Percentiles rank a stretch among this genome's conserved stretches.
phyloP scores from a whole-genome alignment of 108 stramenopile species.

The Pseudonitzschia pungens region DNA sequence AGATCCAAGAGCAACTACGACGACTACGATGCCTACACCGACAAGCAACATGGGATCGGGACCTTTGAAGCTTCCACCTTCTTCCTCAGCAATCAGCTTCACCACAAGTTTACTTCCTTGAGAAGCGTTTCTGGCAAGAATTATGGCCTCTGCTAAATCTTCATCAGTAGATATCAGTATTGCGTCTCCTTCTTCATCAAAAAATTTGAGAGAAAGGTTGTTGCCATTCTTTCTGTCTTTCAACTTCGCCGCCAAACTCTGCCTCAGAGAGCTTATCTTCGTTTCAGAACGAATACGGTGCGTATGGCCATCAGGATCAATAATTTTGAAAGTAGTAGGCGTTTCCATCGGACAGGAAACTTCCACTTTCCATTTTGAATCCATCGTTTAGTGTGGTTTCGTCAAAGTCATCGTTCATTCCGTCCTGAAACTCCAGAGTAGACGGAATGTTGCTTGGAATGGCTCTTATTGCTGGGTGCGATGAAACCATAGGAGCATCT shows the following conservation, averaged over 20 bases:
- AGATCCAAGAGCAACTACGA: constrained; percentile 23
- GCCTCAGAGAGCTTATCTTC: constrained; percentile 48
- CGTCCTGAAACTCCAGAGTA: constrained; percentile 67
- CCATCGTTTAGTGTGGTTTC: constrained; percentile 36
- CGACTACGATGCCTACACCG: constrained; percentile 33
- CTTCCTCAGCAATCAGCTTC: constrained; percentile 50
- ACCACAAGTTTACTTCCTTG: constrained; percentile 52
- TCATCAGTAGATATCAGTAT: constrained; percentile 81
- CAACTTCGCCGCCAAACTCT: constrained; percentile 54
- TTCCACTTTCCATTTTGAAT: constrained; percentile 18
- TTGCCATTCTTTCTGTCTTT: constrained; percentile 26
- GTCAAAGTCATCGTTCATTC: constrained; percentile 47
- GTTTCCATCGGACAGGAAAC: constrained; percentile 29
- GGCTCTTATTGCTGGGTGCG: constrained; percentile 12
- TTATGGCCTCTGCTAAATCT: constrained; percentile 74
- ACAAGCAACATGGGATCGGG: constrained; percentile 27
- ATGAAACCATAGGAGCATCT: constrained; percentile 33
- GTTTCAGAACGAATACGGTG: constrained; percentile 67
- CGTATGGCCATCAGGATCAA: constrained; percentile 71
- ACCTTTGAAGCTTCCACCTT: neutral
- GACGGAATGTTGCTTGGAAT: constrained; percentile 73
- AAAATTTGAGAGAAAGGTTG: constrained; percentile 67
- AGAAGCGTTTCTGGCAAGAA: constrained; percentile 38
- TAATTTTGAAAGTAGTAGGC: constrained; percentile 68
- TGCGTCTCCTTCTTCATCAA: constrained; percentile 89